Evolutionary conservation across 805 yeast genomes (phyloP), one percentile per base, ranked within the genome.

Genomic region (Candida krabiensis): DNA sequence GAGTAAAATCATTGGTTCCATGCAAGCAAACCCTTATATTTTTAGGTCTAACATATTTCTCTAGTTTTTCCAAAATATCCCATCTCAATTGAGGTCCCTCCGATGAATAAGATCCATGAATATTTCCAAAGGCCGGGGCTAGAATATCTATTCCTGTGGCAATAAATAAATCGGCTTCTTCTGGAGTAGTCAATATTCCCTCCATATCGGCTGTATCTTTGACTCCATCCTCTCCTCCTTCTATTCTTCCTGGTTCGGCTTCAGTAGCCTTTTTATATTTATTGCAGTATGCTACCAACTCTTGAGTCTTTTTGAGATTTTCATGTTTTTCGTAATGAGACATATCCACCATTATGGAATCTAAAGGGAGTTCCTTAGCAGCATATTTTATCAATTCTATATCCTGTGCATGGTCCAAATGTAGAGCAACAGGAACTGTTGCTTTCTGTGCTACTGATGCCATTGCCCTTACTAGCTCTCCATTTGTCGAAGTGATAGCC

Each of bases 271-370:
- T 61, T n/a, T 54, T 49, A 27, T 51, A 46, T 29, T 26, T 27
- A 34, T 56, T 51, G 33, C 67, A 65, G 24, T 49, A 47, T 29
- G 37, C 48, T 19, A 61, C 68, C 27, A 63, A 44, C 36, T 58
- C 55, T 38, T 52, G 48, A 6, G 64, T 63, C 28, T 46, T 48
- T 19, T 36, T 33, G 29, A 62, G 40, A 48, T 61, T 63, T 36
- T 61, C 67, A 30, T 60, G 59, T 31, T 59, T 61, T 28, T 61
- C 65, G 29, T 60, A 57, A 30, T 58, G 61, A 4, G 68, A 61
- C 56, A 64, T 64, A 48, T 64, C 70, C 16, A 65, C 61, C 68
- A 65, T 63, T 32, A 64, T 63, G 9, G 67, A 61, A 45, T 64
- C 69, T 38, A 65, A 63, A 13, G 67, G 66, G 37, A 64, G 45